phyloP scores from a whole-genome alignment of 106 monocot species.

The Dendrobium nobile region DNA sequence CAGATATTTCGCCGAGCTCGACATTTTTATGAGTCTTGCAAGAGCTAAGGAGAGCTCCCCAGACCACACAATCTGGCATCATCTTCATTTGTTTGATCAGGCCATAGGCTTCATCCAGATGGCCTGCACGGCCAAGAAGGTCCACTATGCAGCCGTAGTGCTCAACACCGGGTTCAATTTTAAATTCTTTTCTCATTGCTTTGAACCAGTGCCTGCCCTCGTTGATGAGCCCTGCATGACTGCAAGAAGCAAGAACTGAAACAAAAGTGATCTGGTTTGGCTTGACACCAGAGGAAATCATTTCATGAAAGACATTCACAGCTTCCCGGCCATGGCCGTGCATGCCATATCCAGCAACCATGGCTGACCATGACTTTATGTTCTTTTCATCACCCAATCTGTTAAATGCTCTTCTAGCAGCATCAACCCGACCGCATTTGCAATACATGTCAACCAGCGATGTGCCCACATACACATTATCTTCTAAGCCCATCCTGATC shows the following conservation, averaged over 20 bases:
- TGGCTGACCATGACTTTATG: slow-evolving; percentile 69
- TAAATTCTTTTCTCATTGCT: slow-evolving; percentile 46
- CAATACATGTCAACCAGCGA: slow-evolving; percentile 83
- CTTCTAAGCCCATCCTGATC: slow-evolving; percentile 64
- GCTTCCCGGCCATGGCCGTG: slow-evolving; percentile 70
- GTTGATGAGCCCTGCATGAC: slow-evolving; percentile 67
- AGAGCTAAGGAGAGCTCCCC: slow-evolving; percentile 77
- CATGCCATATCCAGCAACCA: slow-evolving; percentile 78
- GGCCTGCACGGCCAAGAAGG: slow-evolving; percentile 73
- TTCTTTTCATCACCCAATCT: slow-evolving; percentile 48
- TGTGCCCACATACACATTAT: slow-evolving; percentile 71
- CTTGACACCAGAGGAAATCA: slow-evolving; percentile 42
- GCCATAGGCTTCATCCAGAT: slow-evolving; percentile 57
- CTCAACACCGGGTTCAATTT: slow-evolving; percentile 74
- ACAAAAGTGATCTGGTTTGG: slow-evolving; percentile 79
- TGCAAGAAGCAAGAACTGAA: slow-evolving; percentile 76
- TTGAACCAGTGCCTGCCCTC: slow-evolving; percentile 67
- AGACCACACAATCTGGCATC: slow-evolving; percentile 63
- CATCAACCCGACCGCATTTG: slow-evolving; percentile 74
- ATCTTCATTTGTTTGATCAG: slow-evolving; percentile 68
- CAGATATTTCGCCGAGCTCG: slow-evolving; percentile 65
- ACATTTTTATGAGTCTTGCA: slow-evolving; percentile 76
- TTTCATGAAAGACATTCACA: slow-evolving; percentile 55
- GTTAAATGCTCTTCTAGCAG: slow-evolving; percentile 59
- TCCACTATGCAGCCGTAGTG: slow-evolving; percentile 91